A percentile compares a stretch with the other conserved stretches of the same genome.
phyloP scores from a whole-genome alignment of 164 flowering plant genomes.

The Akebia trifoliata region DNA sequence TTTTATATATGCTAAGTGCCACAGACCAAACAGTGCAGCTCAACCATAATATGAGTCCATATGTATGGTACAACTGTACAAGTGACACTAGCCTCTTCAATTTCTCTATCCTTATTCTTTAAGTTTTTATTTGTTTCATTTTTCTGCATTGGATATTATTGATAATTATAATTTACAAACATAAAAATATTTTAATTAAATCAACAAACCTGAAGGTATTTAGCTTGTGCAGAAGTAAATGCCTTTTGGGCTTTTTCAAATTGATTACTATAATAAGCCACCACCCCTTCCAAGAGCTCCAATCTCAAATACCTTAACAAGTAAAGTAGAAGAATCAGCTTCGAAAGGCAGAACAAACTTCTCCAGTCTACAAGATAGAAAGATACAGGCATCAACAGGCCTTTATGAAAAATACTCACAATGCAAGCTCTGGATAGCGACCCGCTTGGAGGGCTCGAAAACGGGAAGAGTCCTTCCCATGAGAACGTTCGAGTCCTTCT shows the following conservation, averaged over 20 bases:
- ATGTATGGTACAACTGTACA: no score
- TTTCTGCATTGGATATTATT: no score
- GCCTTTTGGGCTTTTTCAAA: slow-evolving; percentile 47
- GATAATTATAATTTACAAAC: not conserved
- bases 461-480: slow-evolving; percentile 72
- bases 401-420: slow-evolving; percentile 40
- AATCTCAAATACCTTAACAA: slow-evolving; percentile 62
- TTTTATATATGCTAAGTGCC: no score
- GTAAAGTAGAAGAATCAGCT: slow-evolving; percentile 6
- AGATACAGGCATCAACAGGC: not conserved
- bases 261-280: slow-evolving; percentile 71
- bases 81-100: no score
- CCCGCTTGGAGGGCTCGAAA: slow-evolving; percentile 64
- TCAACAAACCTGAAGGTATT: slow-evolving; percentile 46
- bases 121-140: no score
- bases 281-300: slow-evolving; percentile 90
- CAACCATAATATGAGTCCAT: no score
- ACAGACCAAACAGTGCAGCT: no score
- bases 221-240: slow-evolving; percentile 62
- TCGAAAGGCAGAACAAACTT: not conserved
- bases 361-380: not conserved
- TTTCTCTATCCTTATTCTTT: no score
- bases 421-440: slow-evolving; percentile 60
- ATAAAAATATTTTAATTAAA: not conserved
- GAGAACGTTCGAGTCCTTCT: slow-evolving; percentile 68